A percentile compares a stretch with the other conserved stretches of the same genome.
These are phyloP conservation scores for Penicillium vulpinum DNA, from an alignment of 2,329 filamentous ascomycete genomes.

Conservation along the genomic window DNA sequence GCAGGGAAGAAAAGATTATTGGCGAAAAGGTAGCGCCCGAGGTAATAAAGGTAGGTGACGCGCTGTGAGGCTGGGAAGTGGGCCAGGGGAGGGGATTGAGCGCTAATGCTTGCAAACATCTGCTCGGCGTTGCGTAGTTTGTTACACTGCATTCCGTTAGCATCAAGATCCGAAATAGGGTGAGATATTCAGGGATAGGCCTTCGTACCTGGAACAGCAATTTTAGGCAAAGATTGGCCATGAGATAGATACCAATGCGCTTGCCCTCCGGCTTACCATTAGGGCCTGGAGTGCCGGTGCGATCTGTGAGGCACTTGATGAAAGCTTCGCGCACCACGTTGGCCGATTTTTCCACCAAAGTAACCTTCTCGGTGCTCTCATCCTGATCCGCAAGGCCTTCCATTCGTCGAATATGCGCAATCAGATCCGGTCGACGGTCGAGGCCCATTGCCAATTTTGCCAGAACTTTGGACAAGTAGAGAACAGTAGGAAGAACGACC, in stretches of 20 bases:
- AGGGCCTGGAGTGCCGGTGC: slow-evolving; percentile 62
- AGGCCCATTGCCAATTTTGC: slow-evolving; percentile 81
- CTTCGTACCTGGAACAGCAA: slow-evolving; percentile 74
- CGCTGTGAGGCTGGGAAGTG: slow-evolving; percentile 83
- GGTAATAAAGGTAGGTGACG: slow-evolving; percentile 91
- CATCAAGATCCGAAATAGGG: background rate
- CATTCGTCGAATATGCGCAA: slow-evolving; percentile 58
- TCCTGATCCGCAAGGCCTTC: slow-evolving; percentile 51
- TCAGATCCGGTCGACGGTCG: slow-evolving; percentile 76
- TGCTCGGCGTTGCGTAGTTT: slow-evolving; percentile 82
- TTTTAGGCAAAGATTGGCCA: slow-evolving; percentile 87
- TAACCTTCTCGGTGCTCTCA: slow-evolving; percentile 68
- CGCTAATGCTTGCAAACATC: slow-evolving; percentile 84
- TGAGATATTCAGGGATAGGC: background rate
- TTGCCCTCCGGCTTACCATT: slow-evolving; percentile 74
- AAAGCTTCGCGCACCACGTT: slow-evolving; percentile 90
- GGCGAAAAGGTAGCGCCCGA: slow-evolving; percentile 85
- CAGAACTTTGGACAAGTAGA: slow-evolving; percentile 77
- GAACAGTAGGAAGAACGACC: slow-evolving; percentile 78
- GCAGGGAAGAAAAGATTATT: slow-evolving; percentile 81
- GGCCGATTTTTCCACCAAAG: slow-evolving; percentile 81
- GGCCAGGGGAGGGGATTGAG: slow-evolving; percentile 75
- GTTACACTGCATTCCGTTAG: slow-evolving; percentile 59
- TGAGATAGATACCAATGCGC: slow-evolving; percentile 83
- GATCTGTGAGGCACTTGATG: slow-evolving; percentile 82